Conservation (phyloP, 805 yeast species). For the Metschnikowia cubensis region DNA sequence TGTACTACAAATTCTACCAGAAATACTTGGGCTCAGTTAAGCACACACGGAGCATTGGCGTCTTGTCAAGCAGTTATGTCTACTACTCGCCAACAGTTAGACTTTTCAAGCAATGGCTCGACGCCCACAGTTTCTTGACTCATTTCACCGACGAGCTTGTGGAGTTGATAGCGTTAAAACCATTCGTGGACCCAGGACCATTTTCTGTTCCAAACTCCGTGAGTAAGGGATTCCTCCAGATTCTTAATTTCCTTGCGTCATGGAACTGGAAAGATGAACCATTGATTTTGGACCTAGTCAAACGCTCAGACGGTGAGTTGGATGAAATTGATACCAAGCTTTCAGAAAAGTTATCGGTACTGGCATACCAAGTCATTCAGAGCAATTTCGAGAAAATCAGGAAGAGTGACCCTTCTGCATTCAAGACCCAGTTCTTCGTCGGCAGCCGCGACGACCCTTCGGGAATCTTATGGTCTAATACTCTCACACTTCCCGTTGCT, state of each 20-base stretch:
- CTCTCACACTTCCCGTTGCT: slow-evolving; percentile 66
- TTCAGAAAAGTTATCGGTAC: slow-evolving; percentile 59
- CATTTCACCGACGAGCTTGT: slow-evolving; percentile 76
- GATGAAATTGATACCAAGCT: slow-evolving; percentile 38
- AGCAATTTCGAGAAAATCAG: slow-evolving; percentile 66
- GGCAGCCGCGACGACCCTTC: slow-evolving; percentile 82
- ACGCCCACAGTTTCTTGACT: slow-evolving; percentile 66
- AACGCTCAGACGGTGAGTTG: slow-evolving; percentile 27
- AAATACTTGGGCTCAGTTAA: slow-evolving; percentile 64
- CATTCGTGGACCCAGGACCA: slow-evolving; percentile 87
- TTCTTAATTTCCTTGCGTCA: slow-evolving; percentile 60
- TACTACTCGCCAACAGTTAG: slow-evolving; percentile 77
- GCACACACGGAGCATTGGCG: slow-evolving; percentile 76
- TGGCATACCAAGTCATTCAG: slow-evolving; percentile 58
- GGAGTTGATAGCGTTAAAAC: slow-evolving; percentile 78
- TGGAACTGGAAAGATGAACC: slow-evolving; percentile 98
- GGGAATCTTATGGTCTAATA: slow-evolving; percentile 78
- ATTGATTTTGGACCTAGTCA: slow-evolving; percentile 71
- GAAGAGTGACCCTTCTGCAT: slow-evolving; percentile 74
- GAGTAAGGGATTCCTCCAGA: slow-evolving; percentile 75
- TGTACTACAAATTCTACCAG: slow-evolving; percentile 61
- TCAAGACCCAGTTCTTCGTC: slow-evolving; percentile 74
- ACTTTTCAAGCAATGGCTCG: slow-evolving; percentile 85
- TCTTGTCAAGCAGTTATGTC: slow-evolving; percentile 67
- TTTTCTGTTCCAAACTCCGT: slow-evolving; percentile 75